These are phyloP conservation scores for Starmerella khaoyaiensis DNA, from an alignment of 805 yeast species.

Conservation along the genomic window DNA sequence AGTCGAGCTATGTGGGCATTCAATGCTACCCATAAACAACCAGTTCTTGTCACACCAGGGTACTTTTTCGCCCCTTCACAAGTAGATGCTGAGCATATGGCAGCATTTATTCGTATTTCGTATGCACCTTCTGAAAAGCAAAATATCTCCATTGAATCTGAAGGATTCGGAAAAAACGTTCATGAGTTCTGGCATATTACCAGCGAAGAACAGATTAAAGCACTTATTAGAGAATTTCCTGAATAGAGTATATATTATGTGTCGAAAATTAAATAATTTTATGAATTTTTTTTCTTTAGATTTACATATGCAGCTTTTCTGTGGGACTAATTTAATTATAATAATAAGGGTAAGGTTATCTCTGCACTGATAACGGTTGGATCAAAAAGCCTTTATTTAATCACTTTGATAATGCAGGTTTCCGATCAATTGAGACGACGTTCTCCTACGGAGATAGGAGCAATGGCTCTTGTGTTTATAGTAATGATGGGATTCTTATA, in stretches of 20 bases:
- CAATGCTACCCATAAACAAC: conserved; percentile 19
- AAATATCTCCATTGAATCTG: conserved; percentile 12
- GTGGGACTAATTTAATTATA: too few relatives aligned
- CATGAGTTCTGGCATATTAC: conserved; percentile 19
- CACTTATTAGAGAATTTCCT: conserved; percentile 17
- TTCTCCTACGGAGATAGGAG: conserved; percentile 19
- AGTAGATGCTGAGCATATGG: conserved; percentile 19
- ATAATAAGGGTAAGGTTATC: too few relatives aligned
- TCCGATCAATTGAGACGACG: conserved; percentile 11
- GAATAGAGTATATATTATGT: not conserved
- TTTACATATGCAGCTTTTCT: too few relatives aligned
- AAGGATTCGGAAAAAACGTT: conserved; percentile 17
- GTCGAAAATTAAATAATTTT: not conserved
- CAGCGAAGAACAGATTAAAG: conserved; percentile 2
- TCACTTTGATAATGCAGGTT: not conserved
- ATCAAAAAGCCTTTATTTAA: too few relatives aligned
- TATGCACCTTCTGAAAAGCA: conserved; percentile 20
- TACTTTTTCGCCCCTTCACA: conserved; percentile 21
- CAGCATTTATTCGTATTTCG: conserved; percentile 20
- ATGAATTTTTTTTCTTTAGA: too few relatives aligned
- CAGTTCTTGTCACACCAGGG: conserved; percentile 23
- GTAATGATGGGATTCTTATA: conserved; percentile 14
- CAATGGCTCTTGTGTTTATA: conserved; percentile 16
- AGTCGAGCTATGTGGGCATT: conserved; percentile 22
- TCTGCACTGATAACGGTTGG: too few relatives aligned